Conservation (phyloP, 257 asterid genomes). For the Leptodermis oblonga region DNA sequence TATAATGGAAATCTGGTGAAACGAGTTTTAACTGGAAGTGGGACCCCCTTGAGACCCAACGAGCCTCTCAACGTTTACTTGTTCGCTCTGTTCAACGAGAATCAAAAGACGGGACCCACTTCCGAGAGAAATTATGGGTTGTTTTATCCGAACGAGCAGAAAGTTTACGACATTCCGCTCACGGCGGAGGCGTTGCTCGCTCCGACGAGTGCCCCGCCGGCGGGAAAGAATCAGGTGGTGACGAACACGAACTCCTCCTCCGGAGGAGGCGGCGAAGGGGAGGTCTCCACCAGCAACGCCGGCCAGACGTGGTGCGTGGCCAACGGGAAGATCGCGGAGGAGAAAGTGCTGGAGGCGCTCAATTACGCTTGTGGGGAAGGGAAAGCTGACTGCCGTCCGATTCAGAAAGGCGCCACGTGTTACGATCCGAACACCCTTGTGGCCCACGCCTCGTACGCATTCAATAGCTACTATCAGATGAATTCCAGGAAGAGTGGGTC, state of each 20-base stretch:
- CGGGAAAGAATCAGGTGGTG: slow-evolving; percentile 26
- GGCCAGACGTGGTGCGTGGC: slow-evolving; percentile 92
- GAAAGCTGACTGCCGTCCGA: slow-evolving; percentile 82
- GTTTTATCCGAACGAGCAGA: slow-evolving; percentile 54
- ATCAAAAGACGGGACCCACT: slow-evolving; percentile 66
- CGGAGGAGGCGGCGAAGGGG: slow-evolving; percentile 20
- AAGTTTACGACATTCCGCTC: slow-evolving; percentile 53
- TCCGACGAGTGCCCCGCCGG: background rate
- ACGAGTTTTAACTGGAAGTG: slow-evolving; percentile 54
- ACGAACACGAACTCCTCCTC: slow-evolving; percentile 12
- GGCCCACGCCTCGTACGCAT: slow-evolving; percentile 87
- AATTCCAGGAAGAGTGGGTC: slow-evolving; percentile 56
- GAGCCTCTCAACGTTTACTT: slow-evolving; percentile 57
- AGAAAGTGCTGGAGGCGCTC: slow-evolving; percentile 49
- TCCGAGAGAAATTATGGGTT: slow-evolving; percentile 77
- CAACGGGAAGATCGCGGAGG: slow-evolving; percentile 33
- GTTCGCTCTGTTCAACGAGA: slow-evolving; percentile 84
- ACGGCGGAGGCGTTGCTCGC: slow-evolving; percentile 25
- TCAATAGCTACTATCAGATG: slow-evolving; percentile 83
- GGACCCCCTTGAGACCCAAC: slow-evolving; percentile 69
- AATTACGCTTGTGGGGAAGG: slow-evolving; percentile 85
- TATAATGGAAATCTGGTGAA: slow-evolving; percentile 79
- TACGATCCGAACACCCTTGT: slow-evolving; percentile 56
- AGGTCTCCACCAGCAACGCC: slow-evolving; percentile 10
- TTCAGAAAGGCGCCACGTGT: slow-evolving; percentile 63